A percentile compares a stretch with the other conserved stretches of the same genome.
These are phyloP conservation scores for Obba rivulosa DNA, from an alignment of 768 basidiomycete genomes.

Conservation along the genomic window DNA sequence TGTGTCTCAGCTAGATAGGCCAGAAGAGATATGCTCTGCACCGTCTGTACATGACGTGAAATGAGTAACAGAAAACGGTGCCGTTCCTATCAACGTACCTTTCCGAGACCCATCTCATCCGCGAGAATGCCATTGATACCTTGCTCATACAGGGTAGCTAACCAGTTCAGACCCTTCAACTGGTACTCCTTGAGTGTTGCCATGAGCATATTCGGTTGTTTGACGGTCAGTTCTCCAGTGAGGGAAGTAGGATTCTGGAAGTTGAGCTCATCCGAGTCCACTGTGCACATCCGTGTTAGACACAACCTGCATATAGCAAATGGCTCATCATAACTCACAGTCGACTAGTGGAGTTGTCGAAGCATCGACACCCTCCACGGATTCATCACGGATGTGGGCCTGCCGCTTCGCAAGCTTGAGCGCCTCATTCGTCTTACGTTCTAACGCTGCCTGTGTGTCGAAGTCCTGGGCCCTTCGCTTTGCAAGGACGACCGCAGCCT, in stretches of 20 bases:
- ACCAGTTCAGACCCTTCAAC: slow-evolving; percentile 95
- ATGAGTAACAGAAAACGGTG: background rate
- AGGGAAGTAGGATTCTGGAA: slow-evolving; percentile 97
- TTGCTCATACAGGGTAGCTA: slow-evolving; percentile 95
- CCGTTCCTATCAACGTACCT: slow-evolving; percentile 37
- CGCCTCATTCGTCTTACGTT: slow-evolving; percentile 78
- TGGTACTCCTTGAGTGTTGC: slow-evolving; percentile 98
- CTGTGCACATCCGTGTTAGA: slow-evolving; percentile 30
- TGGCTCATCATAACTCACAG: slow-evolving; percentile 42
- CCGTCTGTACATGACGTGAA: slow-evolving; percentile 50
- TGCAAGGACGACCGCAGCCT: slow-evolving; percentile 79
- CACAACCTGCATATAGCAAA: background rate
- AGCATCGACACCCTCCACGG: slow-evolving; percentile 22
- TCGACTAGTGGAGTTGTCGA: slow-evolving; percentile 56
- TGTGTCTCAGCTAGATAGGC: slow-evolving; percentile 96
- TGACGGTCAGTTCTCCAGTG: slow-evolving; percentile 76
- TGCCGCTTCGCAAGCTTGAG: slow-evolving; percentile 58
- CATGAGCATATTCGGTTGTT: slow-evolving; percentile 94
- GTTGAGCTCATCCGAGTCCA: slow-evolving; percentile 95
- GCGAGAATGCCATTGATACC: slow-evolving; percentile 99
- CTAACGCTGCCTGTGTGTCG: slow-evolving; percentile 75
- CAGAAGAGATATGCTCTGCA: slow-evolving; percentile 94
- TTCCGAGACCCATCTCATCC: slow-evolving; percentile 97
- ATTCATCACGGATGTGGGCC: slow-evolving; percentile 37
- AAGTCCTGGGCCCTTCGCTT: slow-evolving; percentile 78